A percentile compares a stretch with the other conserved stretches of the same genome.
Conservation (phyloP, 768 basidiomycete species). For the Leccinum variicolor region DNA sequence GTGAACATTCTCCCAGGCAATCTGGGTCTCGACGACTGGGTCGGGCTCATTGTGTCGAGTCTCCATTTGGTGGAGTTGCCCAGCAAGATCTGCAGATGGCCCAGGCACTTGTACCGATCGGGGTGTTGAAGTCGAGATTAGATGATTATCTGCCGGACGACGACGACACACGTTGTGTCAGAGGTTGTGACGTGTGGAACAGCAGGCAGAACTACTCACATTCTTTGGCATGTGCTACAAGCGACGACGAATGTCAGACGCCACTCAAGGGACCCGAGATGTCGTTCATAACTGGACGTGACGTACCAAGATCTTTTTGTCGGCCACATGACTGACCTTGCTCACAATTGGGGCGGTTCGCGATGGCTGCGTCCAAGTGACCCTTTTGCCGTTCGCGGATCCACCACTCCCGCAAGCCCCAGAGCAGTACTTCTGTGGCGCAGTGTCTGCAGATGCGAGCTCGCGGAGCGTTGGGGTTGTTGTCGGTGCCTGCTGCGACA, state of each 20-base stretch:
- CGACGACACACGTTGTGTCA: constrained; percentile 1
- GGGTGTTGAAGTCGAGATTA: constrained; percentile 19
- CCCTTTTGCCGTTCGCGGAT: constrained; percentile 72
- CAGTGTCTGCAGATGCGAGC: constrained; percentile 66
- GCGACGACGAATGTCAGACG: constrained; percentile 7
- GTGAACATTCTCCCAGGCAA: constrained; percentile 1
- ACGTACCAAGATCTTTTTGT: constrained; percentile 67
- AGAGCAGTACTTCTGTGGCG: constrained; percentile 70
- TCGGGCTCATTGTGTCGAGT: not conserved
- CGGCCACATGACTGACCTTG: constrained; percentile 55
- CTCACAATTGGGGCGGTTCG: constrained; percentile 64
- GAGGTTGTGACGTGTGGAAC: not conserved
- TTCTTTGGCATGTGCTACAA: constrained; percentile 67
- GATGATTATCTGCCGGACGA: constrained; percentile 37
- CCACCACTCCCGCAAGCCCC: constrained; percentile 83
- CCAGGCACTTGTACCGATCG: constrained; percentile 3
- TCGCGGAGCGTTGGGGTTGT: constrained; percentile 56
- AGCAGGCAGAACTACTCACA: constrained; percentile 45
- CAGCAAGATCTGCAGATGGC: not conserved
- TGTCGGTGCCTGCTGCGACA: constrained; percentile 52
- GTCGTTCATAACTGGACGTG: not conserved
- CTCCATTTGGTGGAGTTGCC: not conserved
- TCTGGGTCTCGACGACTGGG: not conserved
- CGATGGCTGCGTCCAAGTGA: constrained; percentile 51
- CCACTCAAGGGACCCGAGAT: not conserved